Conservation (phyloP, 768 basidiomycete genomes). For the Pleurotus tuber-regium region DNA sequence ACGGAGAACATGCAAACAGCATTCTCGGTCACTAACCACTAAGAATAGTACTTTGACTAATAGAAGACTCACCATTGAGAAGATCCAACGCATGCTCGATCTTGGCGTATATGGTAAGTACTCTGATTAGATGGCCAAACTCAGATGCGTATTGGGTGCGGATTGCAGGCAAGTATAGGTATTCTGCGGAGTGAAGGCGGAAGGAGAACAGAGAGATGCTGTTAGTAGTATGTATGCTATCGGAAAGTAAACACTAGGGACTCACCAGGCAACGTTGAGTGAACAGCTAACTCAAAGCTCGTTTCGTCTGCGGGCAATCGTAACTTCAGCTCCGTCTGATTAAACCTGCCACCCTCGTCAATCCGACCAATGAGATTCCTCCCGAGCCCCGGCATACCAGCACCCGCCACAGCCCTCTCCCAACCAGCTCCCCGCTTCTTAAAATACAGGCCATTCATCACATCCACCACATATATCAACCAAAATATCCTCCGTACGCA, state of each 20-base stretch:
- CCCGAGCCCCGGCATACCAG: slow-evolving; percentile 12
- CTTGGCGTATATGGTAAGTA: slow-evolving; percentile 61
- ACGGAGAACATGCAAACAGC: neutral
- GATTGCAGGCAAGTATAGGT: slow-evolving; percentile 61
- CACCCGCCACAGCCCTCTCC: slow-evolving; percentile 18
- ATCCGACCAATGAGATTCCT: slow-evolving; percentile 20
- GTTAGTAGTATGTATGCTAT: too few relatives aligned
- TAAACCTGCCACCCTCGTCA: slow-evolving; percentile 4
- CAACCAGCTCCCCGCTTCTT: slow-evolving; percentile 41
- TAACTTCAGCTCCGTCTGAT: slow-evolving; percentile 45
- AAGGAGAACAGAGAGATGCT: neutral
- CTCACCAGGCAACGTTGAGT: slow-evolving; percentile 52
- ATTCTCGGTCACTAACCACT: slow-evolving; percentile 11
- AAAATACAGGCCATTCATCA: slow-evolving; percentile 43
- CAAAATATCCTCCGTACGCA: slow-evolving; percentile 81
- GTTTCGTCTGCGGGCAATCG: slow-evolving; percentile 81
- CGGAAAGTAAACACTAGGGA: too few relatives aligned
- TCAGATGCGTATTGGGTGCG: slow-evolving; percentile 65
- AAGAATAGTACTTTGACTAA: too few relatives aligned
- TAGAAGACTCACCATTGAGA: slow-evolving; percentile 41
- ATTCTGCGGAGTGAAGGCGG: slow-evolving; percentile 44
- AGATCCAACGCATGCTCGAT: slow-evolving; percentile 56
- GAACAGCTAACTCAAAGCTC: slow-evolving; percentile 70
- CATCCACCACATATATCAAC: slow-evolving; percentile 66
- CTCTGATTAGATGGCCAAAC: slow-evolving; percentile 72